Base-by-base conservation (phyloP, 1,284 basidiomycete genomes). In the Marasmius fiardii region DNA sequence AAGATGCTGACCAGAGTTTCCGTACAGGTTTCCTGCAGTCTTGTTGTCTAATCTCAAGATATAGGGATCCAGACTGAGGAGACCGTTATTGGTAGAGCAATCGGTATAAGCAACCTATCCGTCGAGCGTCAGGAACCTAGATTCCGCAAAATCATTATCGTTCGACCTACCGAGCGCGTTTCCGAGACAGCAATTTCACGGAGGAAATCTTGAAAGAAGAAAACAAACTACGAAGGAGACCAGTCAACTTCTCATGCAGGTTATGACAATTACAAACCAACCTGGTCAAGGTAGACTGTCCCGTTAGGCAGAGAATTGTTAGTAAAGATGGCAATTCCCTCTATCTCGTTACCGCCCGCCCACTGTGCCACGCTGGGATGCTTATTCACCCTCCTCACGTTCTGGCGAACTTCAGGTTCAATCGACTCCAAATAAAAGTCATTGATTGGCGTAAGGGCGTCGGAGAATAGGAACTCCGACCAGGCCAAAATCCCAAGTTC, bases 401-500 rank as follows among this genome's bases (percentile, higher is more conserved):
- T 84, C 68, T 86, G 79, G 21, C 77, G 69, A 11, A 85, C 77
- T 66, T 86, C 85, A 1, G 75, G 76, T 35, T 79, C 77, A 53
- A 85, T 69, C 4, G 77, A 76, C 49, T 77, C 74, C 14, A 86
- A 62, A 20, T 85, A 61, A 60, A 78, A 83, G 57, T 73, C 68
- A 54, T 85, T 79, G 63, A 81, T 75, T 0, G 83, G 79, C 60
- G 80, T 82, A n/a, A 82, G 61, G 1, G 79, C 71, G 58, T 84
- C 82, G 1, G 83, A 85, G 67, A 85, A 86, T 52, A 83, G 82
- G 51, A 83, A 75, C 62, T 87, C 85, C 2, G 81, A 82, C 85
- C 85, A 86, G 2, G 77, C 81, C 48, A 86, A 68, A 57, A 86
- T 81, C 6, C 85, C 84, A 0, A 85, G 71, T 62, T 85, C 81